Evolutionary conservation across 805 yeast species (phyloP), one percentile per base, ranked within the genome.

Genomic region (Komagataella kurtzmanii): DNA sequence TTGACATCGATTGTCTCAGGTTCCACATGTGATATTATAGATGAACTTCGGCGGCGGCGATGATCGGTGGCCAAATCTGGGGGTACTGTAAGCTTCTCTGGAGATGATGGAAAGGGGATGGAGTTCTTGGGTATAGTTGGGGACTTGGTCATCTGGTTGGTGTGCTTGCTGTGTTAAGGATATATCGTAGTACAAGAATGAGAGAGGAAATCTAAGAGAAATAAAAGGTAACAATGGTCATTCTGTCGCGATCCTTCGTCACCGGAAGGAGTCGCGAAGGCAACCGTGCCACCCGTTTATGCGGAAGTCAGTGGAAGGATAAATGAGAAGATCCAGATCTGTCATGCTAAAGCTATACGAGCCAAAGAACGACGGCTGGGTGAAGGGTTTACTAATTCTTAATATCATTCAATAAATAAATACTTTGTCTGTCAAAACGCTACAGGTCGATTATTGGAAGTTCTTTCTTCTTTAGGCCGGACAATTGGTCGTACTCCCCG

Each of bases 1-100:
- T 84, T 87, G 45, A 90, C 95, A 58, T 91, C 97, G 59, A 87
- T 77, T 17, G 89, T 83, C 64, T 93, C 99, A 17, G 95, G 96
- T 63, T 87, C 93, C 50, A 91, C 85, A 62, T 91, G 97, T 48
- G 95, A 91, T 56, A 91, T 81, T 55, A 93, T 76, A 18, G 93
- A 83, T 2, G 97, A 88, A 2, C 97, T 88, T 55, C 97, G 79
- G 65, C 97, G 71, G 52, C 72, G 68, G 54, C 72, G 62, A 52
- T 66, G 69, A 51, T 66, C 70, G 55, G 44, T 57, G 17, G 68
- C 62, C 17, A 62, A 59, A 7, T 66, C 65, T 50, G 71, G 70
- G 6, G 71, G 65, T 19, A 66, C 58, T 3, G 64, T 60, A 3
- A 65, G 54, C 51, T 62, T 60, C 45, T 65, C 68, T 19, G 68